Evolutionary conservation across 2,329 filamentous ascomycete genomes (phyloP).

Genomic region (Fusarium nelsonii): DNA sequence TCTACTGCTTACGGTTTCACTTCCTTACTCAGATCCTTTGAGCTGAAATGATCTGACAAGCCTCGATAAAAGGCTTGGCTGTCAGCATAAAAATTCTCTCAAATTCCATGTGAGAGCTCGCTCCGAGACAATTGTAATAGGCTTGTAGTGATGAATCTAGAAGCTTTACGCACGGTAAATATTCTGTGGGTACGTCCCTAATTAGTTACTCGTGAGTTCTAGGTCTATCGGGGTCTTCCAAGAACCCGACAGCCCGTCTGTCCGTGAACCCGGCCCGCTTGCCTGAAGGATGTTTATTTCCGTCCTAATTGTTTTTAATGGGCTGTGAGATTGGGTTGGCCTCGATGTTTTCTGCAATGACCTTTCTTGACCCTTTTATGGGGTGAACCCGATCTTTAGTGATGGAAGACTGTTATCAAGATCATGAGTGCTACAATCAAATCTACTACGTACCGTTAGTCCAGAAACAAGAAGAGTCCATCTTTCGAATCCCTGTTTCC

Average conservation of each 20-base stretch:
- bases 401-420: neutral
- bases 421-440: constrained; percentile 7
- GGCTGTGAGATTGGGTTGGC: neutral
- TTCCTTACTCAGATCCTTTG: neutral
- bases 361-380: constrained; percentile 14
- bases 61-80: constrained; percentile 16
- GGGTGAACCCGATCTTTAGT: neutral
- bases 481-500: neutral
- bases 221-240: constrained; percentile 50
- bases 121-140: neutral
- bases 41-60: constrained; percentile 6
- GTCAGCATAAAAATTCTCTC: constrained; percentile 17
- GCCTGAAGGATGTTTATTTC: neutral
- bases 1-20: constrained; percentile 14
- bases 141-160: neutral
- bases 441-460: neutral
- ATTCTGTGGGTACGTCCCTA: constrained; percentile 12
- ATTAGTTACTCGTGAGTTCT: constrained; percentile 7
- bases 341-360: neutral
- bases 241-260: constrained; percentile 50
- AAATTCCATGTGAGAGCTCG: neutral
- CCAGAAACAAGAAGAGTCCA: too few relatives aligned
- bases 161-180: neutral
- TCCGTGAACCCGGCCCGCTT: constrained; percentile 24
- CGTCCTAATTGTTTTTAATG: neutral